Percentiles rank a stretch among this genome's conserved stretches.
phyloP scores from a whole-genome alignment of 2,329 filamentous ascomycete genomes.

The Colletotrichum sp. region DNA sequence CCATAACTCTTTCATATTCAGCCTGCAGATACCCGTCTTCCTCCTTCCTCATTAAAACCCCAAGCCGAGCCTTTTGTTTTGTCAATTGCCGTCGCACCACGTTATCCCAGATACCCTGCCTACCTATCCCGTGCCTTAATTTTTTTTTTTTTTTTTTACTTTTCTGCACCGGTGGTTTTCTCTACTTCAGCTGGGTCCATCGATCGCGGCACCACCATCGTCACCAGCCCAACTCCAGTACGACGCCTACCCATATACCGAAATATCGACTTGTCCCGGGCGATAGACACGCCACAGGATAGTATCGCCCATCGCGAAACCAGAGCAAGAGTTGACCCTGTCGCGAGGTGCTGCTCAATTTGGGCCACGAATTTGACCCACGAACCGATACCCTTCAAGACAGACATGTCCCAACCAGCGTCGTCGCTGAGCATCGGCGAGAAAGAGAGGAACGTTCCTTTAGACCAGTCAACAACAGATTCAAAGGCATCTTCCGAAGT shows the following conservation, averaged over 20 bases:
- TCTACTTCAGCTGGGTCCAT: background rate
- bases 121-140: background rate
- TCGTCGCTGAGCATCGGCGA: background rate
- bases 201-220: background rate
- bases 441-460: background rate
- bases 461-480: background rate
- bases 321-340: background rate
- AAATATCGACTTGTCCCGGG: background rate
- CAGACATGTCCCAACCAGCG: constrained; percentile 1
- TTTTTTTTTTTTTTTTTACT: background rate
- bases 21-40: background rate
- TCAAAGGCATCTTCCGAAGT: background rate
- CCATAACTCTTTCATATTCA: background rate
- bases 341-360: background rate
- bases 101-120: background rate
- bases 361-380: background rate
- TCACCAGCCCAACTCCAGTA: background rate
- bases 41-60: background rate
- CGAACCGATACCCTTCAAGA: background rate
- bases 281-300: background rate
- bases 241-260: background rate
- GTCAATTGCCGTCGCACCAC: background rate
- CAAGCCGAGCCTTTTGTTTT: background rate
- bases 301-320: background rate
- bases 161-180: background rate